Base-by-base conservation (phyloP, 2,329 filamentous ascomycete species). In the Simplicillium sp. region DNA sequence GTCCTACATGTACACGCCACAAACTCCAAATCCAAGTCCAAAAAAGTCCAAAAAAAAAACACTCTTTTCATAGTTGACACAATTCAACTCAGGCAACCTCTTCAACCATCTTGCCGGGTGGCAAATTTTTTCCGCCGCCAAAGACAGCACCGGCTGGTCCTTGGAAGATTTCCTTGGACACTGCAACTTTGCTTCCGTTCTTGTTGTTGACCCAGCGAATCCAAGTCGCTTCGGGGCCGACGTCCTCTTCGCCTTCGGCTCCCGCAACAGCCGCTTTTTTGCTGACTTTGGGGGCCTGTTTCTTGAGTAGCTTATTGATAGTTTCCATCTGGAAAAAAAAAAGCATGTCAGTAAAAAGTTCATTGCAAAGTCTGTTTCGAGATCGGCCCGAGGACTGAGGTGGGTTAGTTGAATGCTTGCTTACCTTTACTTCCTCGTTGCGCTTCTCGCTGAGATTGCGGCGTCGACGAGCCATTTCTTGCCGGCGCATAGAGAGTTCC, bases 291-390 rank as follows among this genome's bases (percentile, higher is more conserved):
- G 85, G 82, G 1, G 85, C 84, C 58, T 89, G 86, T 57, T 89
- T 88, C 61, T 88, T 88, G 39, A 92, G 77, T 2, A 92, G 77
- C 54, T 89, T 88, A 68, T 92, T 89, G 73, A 92, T 90, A 0
- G 86, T 92, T 68, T 90, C 86, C 75, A 87, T 86, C 84, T 89
- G 50, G 15, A 38, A 20, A 17, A 25, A 5, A 25, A 25, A 25
- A 25, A 25, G 9, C 5, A 25, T 5, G 20, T 9, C 5, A 25
- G 20, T 25, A 25, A 25, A 6, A 9, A 5, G 5, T 25, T 9
- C 6, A 6, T 25, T 6, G 20, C 20, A 25, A 25, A 25, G 5
- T 6, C 9, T 9, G 6, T 6, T 25, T 6, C 9, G 20, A 5
- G 6, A 25, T 25, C 20, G 5, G 5, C 9, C 20, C 20, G 20